Evolutionary conservation across 2,329 filamentous ascomycete genomes (phyloP), one percentile per base, ranked within the genome.

Genomic region (Bipolaris sorokiniana): DNA sequence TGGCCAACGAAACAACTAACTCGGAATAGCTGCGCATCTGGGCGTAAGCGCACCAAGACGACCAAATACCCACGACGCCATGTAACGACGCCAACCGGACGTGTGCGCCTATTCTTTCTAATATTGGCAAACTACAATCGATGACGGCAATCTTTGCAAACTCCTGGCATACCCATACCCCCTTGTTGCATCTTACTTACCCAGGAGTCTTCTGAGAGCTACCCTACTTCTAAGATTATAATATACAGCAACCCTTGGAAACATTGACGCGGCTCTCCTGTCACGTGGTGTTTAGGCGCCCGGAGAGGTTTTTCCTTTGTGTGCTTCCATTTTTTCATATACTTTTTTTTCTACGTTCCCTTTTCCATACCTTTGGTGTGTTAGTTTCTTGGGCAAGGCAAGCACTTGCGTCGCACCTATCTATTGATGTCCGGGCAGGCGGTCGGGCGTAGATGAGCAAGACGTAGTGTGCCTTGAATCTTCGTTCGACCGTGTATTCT

Each of bases 11-110:
- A 26, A 33, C 54, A 57, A 31, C 72, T 75, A 47, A 76, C 67
- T 38, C 57, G 28, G 23, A 48, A 48, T 67, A 83, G 81, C 76
- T 83, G 58, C 80, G 81, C 58, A 81, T 83, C 70, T 83, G 81
- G 81, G 81, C 81, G 77, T 83, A 75, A 73, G 63, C 44, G 57
- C 62, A 45, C 26, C 58, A 48, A 54, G 53, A 63, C 54, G 42
- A 37, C 52, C 37, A 38, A 62, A 48, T 64, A 58, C 65, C 45
- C 62, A 62, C 63, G 66, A 69, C 60, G 63, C 63, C 61, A 70
- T 69, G 66, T 69, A 66, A 73, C 65, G 63, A 72, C 66, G 70
- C 65, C 64, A 71, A 63, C 68, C 60, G 67, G 71, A 65, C 65
- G 61, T 68, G 67, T 62, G 70, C 64, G 58, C 64, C 54, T 58